These are phyloP conservation scores for Dothistroma septosporum DNA, from an alignment of 2,329 filamentous ascomycete species.

Conservation along the genomic window DNA sequence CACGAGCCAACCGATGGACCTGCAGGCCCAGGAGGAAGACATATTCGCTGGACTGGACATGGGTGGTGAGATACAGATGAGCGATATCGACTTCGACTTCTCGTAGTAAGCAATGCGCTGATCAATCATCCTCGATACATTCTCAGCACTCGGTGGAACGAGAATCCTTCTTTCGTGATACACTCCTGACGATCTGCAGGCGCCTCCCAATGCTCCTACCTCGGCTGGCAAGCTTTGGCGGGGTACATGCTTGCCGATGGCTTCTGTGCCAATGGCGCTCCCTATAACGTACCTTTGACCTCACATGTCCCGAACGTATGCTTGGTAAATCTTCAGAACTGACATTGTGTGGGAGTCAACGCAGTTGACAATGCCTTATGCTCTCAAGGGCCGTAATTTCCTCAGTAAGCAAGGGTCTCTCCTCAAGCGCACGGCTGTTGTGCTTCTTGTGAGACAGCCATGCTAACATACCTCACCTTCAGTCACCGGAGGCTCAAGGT, in stretches of 20 bases:
- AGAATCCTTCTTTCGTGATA: too few relatives aligned
- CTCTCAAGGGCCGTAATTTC: conserved; percentile 58
- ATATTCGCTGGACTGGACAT: conserved; percentile 41
- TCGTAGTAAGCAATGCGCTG: not conserved
- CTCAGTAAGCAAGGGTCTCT: conserved; percentile 35
- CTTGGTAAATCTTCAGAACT: not conserved
- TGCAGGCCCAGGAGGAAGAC: conserved; percentile 37
- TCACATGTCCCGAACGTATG: not conserved
- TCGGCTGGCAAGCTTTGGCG: conserved; percentile 3
- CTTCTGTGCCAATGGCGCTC: not conserved
- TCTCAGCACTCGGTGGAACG: too few relatives aligned
- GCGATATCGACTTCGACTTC: conserved; percentile 31
- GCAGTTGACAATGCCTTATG: conserved; percentile 53
- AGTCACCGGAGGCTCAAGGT: conserved; percentile 62
- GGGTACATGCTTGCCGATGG: not conserved
- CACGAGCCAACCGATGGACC: conserved; percentile 21
- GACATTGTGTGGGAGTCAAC: too few relatives aligned
- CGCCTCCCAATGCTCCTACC: not conserved
- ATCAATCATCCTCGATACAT: too few relatives aligned
- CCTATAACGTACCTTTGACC: not conserved
- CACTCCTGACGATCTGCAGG: not conserved
- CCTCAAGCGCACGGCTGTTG: too few relatives aligned
- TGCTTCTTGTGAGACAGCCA: too few relatives aligned
- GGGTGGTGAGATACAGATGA: conserved; percentile 23
- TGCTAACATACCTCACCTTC: too few relatives aligned